Conservation (phyloP, 1,139 yeast genomes). For the Trichomonascaceae sp. region DNA sequence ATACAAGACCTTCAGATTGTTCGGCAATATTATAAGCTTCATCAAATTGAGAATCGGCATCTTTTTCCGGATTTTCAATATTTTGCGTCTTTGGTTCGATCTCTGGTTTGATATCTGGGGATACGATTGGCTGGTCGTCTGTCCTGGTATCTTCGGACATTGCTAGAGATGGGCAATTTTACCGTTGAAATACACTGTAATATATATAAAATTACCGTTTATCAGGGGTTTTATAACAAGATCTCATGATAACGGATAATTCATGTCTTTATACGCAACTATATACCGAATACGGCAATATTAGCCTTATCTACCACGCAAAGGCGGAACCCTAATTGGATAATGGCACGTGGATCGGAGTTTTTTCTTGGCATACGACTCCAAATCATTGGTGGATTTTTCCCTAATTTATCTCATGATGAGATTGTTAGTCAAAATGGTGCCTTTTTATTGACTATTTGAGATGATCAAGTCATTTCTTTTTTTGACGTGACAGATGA, state of each 20-base stretch:
- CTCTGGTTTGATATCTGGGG: not conserved
- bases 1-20: conserved; percentile 9
- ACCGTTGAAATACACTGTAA: too few relatives aligned
- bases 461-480: not conserved
- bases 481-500: not conserved
- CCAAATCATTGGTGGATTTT: not conserved
- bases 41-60: not conserved
- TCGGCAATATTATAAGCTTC: not conserved
- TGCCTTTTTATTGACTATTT: not conserved
- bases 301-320: not conserved
- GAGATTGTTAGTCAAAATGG: not conserved
- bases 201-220: too few relatives aligned
- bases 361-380: not conserved
- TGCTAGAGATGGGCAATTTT: too few relatives aligned
- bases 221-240: not conserved
- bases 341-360: not conserved
- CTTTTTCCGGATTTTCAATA: not conserved
- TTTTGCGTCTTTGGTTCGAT: not conserved
- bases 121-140: not conserved
- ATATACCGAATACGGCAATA: not conserved
- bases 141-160: not conserved
- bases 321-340: not conserved
- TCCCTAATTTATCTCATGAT: not conserved
- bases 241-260: not conserved
- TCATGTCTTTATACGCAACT: not conserved